A percentile compares a stretch with the other conserved stretches of the same genome.
phyloP scores from a whole-genome alignment of 1,284 basidiomycete species.

The Puccinia polysora region DNA sequence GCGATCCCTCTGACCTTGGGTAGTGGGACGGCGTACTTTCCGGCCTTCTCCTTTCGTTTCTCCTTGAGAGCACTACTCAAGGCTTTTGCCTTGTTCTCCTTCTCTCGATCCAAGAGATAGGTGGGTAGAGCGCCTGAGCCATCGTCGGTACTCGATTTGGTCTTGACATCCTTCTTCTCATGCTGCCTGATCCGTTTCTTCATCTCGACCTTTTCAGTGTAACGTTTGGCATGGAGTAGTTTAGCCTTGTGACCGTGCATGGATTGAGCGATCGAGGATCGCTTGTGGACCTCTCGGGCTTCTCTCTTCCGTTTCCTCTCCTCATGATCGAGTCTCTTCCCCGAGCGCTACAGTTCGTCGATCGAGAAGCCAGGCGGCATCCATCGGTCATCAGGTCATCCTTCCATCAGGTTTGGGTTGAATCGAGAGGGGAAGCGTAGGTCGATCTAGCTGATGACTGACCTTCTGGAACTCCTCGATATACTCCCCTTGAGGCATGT shows the following conservation, averaged over 20 bases:
- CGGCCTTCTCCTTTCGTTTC: constrained; percentile 97
- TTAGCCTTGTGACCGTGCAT: constrained; percentile 96
- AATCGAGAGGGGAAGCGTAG: not conserved
- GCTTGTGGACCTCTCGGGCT: constrained; percentile 82
- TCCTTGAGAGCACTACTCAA: constrained; percentile 97
- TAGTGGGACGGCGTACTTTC: constrained; percentile 91
- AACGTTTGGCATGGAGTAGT: constrained; percentile 88
- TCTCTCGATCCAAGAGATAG: constrained; percentile 92
- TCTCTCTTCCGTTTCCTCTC: constrained; percentile 73
- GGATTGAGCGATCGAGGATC: constrained; percentile 83
- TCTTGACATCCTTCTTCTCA: constrained; percentile 96
- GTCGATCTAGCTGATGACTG: no score
- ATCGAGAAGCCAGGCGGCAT: not conserved
- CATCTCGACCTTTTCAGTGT: constrained; percentile 96
- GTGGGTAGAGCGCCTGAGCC: constrained; percentile 86
- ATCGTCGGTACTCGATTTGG: constrained; percentile 72
- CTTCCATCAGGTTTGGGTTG: not conserved
- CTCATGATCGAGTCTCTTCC: constrained; percentile 55
- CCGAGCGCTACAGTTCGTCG: constrained; percentile 57
- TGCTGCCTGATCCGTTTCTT: constrained; percentile 99
- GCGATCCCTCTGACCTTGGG: constrained; percentile 97
- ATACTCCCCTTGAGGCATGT: constrained; percentile 44
- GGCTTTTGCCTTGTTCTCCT: constrained; percentile 94
- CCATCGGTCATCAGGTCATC: not conserved
- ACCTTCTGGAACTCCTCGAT: constrained; percentile 44